A percentile compares a stretch with the other conserved stretches of the same genome.
These are phyloP conservation scores for Hymenoscyphus fructigenus DNA, from an alignment of 2,329 filamentous ascomycete species.

Conservation along the genomic window DNA sequence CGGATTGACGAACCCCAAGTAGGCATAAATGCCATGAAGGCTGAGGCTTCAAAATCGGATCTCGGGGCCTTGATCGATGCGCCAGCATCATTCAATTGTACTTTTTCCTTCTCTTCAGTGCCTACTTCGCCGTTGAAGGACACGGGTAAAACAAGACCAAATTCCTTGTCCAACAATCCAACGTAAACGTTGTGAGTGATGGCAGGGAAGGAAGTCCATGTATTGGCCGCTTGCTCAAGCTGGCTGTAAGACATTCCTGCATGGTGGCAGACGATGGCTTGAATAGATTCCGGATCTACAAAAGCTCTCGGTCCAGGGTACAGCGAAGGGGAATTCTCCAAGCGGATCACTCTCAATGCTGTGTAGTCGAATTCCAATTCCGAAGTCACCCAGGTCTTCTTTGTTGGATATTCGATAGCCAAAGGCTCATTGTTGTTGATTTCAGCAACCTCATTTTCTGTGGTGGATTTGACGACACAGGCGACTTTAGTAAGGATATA, in stretches of 20 bases:
- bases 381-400: background rate
- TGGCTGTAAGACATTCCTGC: slow-evolving; percentile 2
- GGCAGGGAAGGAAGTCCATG: slow-evolving; percentile 1
- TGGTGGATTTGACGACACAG: background rate
- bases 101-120: background rate
- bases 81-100: background rate
- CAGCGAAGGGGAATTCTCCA: background rate
- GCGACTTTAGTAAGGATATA: slow-evolving; percentile 3
- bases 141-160: slow-evolving; percentile 7
- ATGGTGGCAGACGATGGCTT: slow-evolving; percentile 9
- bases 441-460: background rate
- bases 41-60: slow-evolving; percentile 13
- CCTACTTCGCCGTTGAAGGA: background rate
- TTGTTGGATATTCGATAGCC: background rate
- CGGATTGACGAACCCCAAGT: background rate
- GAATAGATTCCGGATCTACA: background rate
- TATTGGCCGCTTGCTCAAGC: slow-evolving; percentile 8
- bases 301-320: slow-evolving; percentile 5
- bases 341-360: background rate
- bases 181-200: slow-evolving; percentile 3
- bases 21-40: slow-evolving; percentile 13
- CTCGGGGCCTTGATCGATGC: background rate
- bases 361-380: slow-evolving; percentile 5
- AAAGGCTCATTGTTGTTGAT: background rate
- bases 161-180: slow-evolving; percentile 1